Evolutionary conservation across 495 filamentous ascomycete species (phyloP), one percentile per base, ranked within the genome.

Genomic region (Viridothelium virens): DNA sequence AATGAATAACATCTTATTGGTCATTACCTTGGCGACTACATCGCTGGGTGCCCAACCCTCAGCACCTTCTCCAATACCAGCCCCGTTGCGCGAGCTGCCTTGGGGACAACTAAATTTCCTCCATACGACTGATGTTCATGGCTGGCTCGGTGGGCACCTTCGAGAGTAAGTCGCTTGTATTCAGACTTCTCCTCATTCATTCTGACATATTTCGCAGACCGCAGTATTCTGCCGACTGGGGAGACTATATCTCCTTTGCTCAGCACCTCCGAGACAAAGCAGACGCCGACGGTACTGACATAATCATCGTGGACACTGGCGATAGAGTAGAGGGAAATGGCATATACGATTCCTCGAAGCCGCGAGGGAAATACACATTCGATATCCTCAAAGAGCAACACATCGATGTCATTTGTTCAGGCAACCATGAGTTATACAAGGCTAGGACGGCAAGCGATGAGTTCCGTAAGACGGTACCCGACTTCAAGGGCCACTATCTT

Each of bases 61-160:
- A 59, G 91, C 92, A 53, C 88, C 87, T 16, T 77, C 83, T 46
- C 91, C 95, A n/a, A 81, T 92, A 65, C 82, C 86, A 65, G 91
- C 88, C 63, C 91, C 90, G 39, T 82, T 97, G 70, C 87, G 94
- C 67, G 82, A 90, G 61, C 83, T 98, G 31, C 83, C 85, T 70
- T 96, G 94, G 91, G 92, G 89, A 31, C 88, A 93, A 73, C 81
- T 97, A 65, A 97, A 97, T 78, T 92, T 98, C 77, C 79, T 98
- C 16, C 91, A 96, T 71, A 96, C 92, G 0, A 96, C 92, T 25
- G 90, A 96, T 78, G 93, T 89, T 25, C 94, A 98, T 80, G 92
- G 95, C 70, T 98, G 94, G 94, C 86, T 93, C 70, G 92, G 85
- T 9, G 94, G 94, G 34, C 94, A 98, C 82, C 79, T 25, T 25